Evolutionary conservation across 495 filamentous ascomycete species (phyloP), one percentile per base, ranked within the genome.

Genomic region (Penicillium cataractarum): DNA sequence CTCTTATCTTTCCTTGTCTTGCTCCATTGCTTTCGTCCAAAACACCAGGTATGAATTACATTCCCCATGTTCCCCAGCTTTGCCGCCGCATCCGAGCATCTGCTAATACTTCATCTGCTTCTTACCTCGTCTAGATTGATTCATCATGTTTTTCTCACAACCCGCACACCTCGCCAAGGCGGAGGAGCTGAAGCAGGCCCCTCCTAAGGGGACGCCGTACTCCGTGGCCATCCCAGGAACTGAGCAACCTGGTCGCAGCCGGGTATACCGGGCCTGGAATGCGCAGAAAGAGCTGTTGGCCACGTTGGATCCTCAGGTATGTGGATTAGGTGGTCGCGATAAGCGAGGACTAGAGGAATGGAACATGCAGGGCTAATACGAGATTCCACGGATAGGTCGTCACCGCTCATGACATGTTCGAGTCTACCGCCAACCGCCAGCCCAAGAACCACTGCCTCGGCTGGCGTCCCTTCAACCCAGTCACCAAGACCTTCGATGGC

Each of bases 221-320:
- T 80, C 78, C 35, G 80, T 97, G 4, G 78, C 90, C 17, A 60
- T 99, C 32, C 87, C 92, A 6, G 91, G 90, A 57, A 87, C 87
- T 31, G 84, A 92, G 77, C 75, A 83, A 59, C 86, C 88, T 27
- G 93, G 90, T 48, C 86, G 92, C 58, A 90, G 83, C 24, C 78
- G 84, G 33, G 77, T 96, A 58, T 99, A 97, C 75, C 85, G 95
- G 61, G 89, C 96, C 75, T 96, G 89, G 88, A 84, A 85, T 63
- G 86, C 87, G 67, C 79, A 80, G 49, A 87, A 95, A 71, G 85
- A 84, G 42, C 76, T 97, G 61, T 74, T 97, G 40, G 81, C 83
- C 64, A 92, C 89, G 21, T 78, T 91, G 62, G 88, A 93, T 75
- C 92, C 93, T 12, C 76, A 87, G 62, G 88, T 91, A 72, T 29